These are phyloP conservation scores for Dothiorella sarmentorum DNA, from an alignment of 2,329 filamentous ascomycete species.

Conservation along the genomic window DNA sequence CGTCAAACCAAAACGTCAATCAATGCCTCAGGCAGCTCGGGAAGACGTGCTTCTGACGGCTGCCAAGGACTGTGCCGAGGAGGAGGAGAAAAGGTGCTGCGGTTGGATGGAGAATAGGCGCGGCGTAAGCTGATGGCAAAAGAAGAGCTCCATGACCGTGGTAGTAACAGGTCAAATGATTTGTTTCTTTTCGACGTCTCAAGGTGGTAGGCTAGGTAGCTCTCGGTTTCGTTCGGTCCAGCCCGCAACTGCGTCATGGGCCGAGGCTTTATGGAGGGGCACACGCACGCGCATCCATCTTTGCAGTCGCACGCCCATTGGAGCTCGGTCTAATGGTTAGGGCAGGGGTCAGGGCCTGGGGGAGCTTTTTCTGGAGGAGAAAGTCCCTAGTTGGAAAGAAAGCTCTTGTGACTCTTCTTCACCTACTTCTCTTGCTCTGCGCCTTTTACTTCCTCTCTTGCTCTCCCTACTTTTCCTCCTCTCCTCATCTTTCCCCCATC, in stretches of 20 bases:
- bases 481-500: not conserved
- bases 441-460: not conserved
- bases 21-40: slow-evolving; percentile 10
- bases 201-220: slow-evolving; percentile 4
- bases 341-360: not conserved
- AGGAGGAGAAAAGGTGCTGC: too few species aligned
- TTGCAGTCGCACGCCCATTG: too few species aligned
- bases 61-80: not conserved
- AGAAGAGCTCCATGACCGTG: too few species aligned
- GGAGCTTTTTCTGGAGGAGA: too few species aligned
- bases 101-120: too few species aligned
- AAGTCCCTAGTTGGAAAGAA: too few species aligned
- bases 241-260: slow-evolving; percentile 16
- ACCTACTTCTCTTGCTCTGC: not conserved
- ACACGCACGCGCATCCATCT: not conserved
- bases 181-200: too few species aligned
- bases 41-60: not conserved
- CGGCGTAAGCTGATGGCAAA: too few species aligned
- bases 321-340: slow-evolving; percentile 17
- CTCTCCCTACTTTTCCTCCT: not conserved
- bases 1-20: not conserved
- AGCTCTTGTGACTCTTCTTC: slow-evolving; percentile 2
- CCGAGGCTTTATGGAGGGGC: slow-evolving; percentile 17
- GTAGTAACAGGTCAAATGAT: too few species aligned
- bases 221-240: slow-evolving; percentile 15